Conservation (phyloP, 768 basidiomycete species). For the Xanthoconium purpureum region DNA sequence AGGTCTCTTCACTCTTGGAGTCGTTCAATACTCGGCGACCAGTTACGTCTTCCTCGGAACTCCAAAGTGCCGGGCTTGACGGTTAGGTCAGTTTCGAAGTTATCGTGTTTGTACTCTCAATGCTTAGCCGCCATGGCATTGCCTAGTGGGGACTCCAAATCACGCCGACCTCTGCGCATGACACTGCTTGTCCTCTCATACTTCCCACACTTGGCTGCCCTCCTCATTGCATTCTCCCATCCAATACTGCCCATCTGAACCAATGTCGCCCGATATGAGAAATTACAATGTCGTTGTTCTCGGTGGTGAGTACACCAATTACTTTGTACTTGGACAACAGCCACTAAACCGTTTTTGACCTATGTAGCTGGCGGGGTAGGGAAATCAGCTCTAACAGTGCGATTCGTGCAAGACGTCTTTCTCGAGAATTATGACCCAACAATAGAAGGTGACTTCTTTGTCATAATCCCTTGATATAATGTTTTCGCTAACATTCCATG, state of each 20-base stretch:
- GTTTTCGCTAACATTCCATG: slow-evolving; percentile 7
- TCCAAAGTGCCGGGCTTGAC: background rate
- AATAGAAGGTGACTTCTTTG: slow-evolving; percentile 60
- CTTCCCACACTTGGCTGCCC: slow-evolving; percentile 23
- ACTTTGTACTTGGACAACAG: background rate
- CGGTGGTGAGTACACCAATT: slow-evolving; percentile 53
- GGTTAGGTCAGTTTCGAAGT: slow-evolving; percentile 4
- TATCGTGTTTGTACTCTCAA: background rate
- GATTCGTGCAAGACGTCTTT: slow-evolving; percentile 71
- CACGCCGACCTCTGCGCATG: slow-evolving; percentile 4
- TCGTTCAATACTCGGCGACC: background rate
- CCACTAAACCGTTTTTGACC: slow-evolving; percentile 5
- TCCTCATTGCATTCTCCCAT: slow-evolving; percentile 10
- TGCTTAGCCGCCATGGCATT: slow-evolving; percentile 3
- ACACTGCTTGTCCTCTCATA: slow-evolving; percentile 13
- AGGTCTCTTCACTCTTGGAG: background rate
- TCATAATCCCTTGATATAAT: background rate
- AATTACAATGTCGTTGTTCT: slow-evolving; percentile 78
- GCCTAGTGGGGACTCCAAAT: slow-evolving; percentile 2
- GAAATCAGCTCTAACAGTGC: slow-evolving; percentile 81
- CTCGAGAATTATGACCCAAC: slow-evolving; percentile 80
- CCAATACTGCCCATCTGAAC: background rate
- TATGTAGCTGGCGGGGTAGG: slow-evolving; percentile 78
- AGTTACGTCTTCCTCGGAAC: background rate
- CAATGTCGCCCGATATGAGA: slow-evolving; percentile 45